Base-by-base conservation (phyloP, 2,329 filamentous ascomycete genomes). In the Cladosporium cucumerinum region DNA sequence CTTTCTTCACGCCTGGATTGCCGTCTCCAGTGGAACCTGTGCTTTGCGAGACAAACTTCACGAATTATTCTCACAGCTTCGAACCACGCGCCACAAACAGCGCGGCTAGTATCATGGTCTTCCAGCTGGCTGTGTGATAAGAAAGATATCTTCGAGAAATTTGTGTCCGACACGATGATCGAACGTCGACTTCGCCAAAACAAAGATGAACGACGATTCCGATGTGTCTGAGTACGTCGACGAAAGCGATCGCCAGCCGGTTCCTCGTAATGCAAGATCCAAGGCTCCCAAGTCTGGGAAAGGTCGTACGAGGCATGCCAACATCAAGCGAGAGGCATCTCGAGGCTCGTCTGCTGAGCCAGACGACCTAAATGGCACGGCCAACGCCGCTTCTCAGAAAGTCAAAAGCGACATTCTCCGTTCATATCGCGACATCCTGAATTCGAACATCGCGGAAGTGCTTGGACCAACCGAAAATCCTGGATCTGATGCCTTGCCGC, bases 391-490 rank as follows among this genome's bases (percentile, higher is more conserved):
- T n/a, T n/a, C 12, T 18, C 21, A 25, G 2, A 54, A 51, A 36
- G n/a, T 32, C 18, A 21, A 51, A 14, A 46, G 25, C 16, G 23
- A 46, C 7, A 10, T 55, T 1, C 25, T 62, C 16, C 60, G 60
- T 23, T 65, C 59, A 18, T 87, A 87, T 69, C 76, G 78, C 21
- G 69, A 79, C 16, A 68, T 86, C 1, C 75, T 86, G 32, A 88
- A 90, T 68, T 76, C 79, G 25, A 84, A 86, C 30, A 86, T 89
- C 61, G 74, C 81, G n/a, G 84, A 87, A 11, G 67, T 66, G 3
- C 46, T 46, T 10, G 54, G 34, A 10, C 30, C n/a, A 1, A 16
- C 1, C 14, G n/a, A 12, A 28, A 51, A 7, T 10, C 8, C 16
- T 26, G 34, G 18, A 11, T 10, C 23, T 1, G 49, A 62, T 34